Conservation (phyloP, 192 early-diverging fungal genomes). For the Linnemannia schmuckeri region DNA sequence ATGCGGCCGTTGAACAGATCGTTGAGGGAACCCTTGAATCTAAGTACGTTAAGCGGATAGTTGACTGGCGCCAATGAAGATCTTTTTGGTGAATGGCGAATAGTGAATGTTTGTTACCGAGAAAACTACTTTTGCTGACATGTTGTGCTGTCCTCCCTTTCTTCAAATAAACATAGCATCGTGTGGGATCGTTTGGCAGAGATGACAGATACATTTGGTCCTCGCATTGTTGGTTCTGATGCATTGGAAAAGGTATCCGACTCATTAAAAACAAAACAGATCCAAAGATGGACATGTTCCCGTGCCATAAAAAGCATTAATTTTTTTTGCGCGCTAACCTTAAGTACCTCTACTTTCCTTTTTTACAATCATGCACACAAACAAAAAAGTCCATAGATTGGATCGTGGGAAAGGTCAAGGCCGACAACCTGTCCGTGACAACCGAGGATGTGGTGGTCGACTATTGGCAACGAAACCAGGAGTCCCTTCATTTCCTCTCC, state of each 20-base stretch:
- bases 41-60: slow-evolving; percentile 6
- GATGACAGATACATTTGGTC: slow-evolving; percentile 71
- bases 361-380: neutral
- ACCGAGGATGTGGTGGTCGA: slow-evolving; percentile 68
- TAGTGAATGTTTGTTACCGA: neutral
- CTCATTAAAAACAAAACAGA: neutral
- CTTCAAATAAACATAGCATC: neutral
- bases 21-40: slow-evolving; percentile 31
- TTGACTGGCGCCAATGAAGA: neutral
- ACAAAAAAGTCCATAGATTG: slow-evolving; percentile 54
- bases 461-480: slow-evolving; percentile 61
- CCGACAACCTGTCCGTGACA: slow-evolving; percentile 55
- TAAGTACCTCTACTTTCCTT: neutral
- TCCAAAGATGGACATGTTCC: neutral
- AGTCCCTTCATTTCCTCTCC: slow-evolving; percentile 61
- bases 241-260: slow-evolving; percentile 59
- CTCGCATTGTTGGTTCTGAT: slow-evolving; percentile 64
- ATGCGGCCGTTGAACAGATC: slow-evolving; percentile 25
- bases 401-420: slow-evolving; percentile 59
- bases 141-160: neutral
- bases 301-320: neutral
- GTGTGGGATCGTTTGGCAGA: slow-evolving; percentile 70
- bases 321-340: neutral
- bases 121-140: neutral
- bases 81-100: neutral